Percentiles rank a stretch among this genome's conserved stretches.
phyloP scores from a whole-genome alignment of 305 asterid species.

The Lippia alba region DNA sequence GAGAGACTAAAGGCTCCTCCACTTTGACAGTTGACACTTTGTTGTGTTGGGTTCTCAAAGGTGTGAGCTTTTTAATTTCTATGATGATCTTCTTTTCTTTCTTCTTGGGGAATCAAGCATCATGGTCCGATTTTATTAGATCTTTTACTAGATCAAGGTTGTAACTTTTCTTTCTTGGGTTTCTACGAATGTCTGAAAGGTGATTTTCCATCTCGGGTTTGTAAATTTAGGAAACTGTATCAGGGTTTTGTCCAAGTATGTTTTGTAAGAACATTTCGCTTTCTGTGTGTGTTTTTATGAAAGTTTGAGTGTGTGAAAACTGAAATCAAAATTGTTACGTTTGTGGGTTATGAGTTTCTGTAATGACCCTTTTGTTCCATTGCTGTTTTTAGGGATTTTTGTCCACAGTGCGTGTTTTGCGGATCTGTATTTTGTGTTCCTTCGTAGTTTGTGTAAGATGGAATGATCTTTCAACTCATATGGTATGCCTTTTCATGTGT shows the following conservation, averaged over 20 bases:
- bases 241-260: not conserved
- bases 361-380: not conserved
- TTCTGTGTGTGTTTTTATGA: not conserved
- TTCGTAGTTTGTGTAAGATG: conserved; percentile 5
- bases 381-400: conserved; percentile 23
- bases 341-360: conserved; percentile 6
- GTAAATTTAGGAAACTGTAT: not conserved
- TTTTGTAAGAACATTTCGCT: not conserved
- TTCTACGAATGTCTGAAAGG: not conserved
- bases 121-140: conserved; percentile 66
- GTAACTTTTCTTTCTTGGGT: conserved; percentile 11
- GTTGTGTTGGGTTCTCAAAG: conserved; percentile 4
- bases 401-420: conserved; percentile 13
- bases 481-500: not conserved
- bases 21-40: conserved; percentile 6
- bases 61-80: not conserved
- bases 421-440: conserved; percentile 29
- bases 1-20: conserved; percentile 2
- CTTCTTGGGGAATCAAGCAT: conserved; percentile 81
- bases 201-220: not conserved
- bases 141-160: conserved; percentile 45
- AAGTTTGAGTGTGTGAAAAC: not conserved
- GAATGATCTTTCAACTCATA: not conserved
- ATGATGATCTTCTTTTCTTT: not conserved
- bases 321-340: not conserved